These are phyloP conservation scores for Amanita phalloides DNA, from an alignment of 768 basidiomycete species.

Conservation along the genomic window DNA sequence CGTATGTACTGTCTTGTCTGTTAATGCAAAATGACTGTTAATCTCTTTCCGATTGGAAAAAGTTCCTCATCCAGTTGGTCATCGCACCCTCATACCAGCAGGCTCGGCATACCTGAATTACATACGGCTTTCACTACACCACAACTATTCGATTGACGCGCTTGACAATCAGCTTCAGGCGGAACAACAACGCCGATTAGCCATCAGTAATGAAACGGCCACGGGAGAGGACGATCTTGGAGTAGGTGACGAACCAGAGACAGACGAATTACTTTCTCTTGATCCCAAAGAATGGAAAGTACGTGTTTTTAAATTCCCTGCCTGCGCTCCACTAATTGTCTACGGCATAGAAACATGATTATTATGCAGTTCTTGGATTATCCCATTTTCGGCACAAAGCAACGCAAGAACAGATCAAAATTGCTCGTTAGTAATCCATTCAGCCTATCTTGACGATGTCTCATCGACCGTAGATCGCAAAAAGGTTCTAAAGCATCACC, in stretches of 20 bases:
- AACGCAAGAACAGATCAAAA: constrained; percentile 85
- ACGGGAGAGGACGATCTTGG: constrained; percentile 78
- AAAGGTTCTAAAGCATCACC: constrained; percentile 98
- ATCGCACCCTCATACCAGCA: constrained; percentile 59
- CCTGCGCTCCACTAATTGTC: neutral
- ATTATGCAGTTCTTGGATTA: constrained; percentile 93
- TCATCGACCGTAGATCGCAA: constrained; percentile 64
- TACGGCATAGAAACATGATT: constrained; percentile 80
- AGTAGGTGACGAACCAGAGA: constrained; percentile 85
- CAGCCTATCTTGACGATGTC: neutral
- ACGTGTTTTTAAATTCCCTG: neutral
- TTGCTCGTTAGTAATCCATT: constrained; percentile 64
- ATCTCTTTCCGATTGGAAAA: neutral
- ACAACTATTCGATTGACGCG: constrained; percentile 74
- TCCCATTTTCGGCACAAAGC: constrained; percentile 84
- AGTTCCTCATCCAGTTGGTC: constrained; percentile 28
- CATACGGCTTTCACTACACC: constrained; percentile 61
- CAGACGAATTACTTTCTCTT: constrained; percentile 50
- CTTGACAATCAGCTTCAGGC: constrained; percentile 56
- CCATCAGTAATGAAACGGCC: constrained; percentile 31
- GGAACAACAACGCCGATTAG: constrained; percentile 33
- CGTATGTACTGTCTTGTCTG: constrained; percentile 13
- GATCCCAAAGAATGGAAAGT: constrained; percentile 99
- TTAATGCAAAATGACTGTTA: neutral
- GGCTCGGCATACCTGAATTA: constrained; percentile 84